phyloP scores from a whole-genome alignment of 208 protist genomes.

The Tetramitus jugosus region DNA sequence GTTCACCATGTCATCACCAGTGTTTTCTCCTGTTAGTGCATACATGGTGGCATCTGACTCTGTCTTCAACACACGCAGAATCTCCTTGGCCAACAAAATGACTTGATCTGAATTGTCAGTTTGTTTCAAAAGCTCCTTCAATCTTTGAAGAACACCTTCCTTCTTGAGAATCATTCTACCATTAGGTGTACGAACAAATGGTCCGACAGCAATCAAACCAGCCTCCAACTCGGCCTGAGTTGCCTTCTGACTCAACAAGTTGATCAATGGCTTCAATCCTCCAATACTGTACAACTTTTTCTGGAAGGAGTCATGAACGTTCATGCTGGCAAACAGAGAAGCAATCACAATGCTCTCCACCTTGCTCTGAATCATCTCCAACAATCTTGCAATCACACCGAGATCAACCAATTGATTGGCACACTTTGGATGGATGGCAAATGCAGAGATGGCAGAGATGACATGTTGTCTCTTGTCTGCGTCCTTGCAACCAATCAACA shows the following conservation, averaged over 20 bases:
- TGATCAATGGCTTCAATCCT: neutral
- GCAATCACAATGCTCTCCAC: neutral
- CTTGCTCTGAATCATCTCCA: neutral
- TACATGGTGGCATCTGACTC: neutral
- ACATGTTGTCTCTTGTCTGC: neutral
- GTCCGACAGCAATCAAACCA: neutral
- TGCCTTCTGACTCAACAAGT: neutral
- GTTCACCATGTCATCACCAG: neutral
- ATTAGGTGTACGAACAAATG: neutral
- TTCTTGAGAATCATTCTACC: neutral
- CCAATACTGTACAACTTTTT: neutral
- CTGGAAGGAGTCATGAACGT: neutral
- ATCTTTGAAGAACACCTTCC: neutral
- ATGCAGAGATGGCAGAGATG: neutral
- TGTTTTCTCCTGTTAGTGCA: neutral
- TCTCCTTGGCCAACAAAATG: no score
- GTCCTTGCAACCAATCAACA: neutral
- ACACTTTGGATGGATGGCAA: neutral
- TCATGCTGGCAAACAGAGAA: neutral
- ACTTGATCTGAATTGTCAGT: neutral
- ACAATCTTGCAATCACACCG: neutral
- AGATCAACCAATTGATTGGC: neutral
- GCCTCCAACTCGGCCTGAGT: neutral
- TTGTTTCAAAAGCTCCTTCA: neutral
- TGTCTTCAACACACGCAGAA: no score